Conservation (phyloP, 345 rosid species). For the Lepidium aucheri region DNA sequence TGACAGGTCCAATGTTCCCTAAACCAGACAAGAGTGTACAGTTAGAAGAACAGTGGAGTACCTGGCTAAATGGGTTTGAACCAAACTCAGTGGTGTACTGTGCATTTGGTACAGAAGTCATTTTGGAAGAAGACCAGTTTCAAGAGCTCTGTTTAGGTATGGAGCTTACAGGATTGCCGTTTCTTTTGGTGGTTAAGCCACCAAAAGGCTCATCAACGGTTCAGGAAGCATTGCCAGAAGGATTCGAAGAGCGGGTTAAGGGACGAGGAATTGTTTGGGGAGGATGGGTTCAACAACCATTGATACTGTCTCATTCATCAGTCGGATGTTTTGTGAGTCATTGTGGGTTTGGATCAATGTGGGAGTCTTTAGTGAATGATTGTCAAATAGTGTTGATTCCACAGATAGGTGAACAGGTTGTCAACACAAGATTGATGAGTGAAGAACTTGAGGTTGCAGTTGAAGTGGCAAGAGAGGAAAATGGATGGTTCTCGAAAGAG, state of each 20-base stretch:
- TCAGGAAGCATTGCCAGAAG: slow-evolving; percentile 31
- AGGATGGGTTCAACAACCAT: slow-evolving; percentile 29
- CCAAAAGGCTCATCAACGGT: slow-evolving; percentile 6
- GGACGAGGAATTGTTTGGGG: slow-evolving; percentile 24
- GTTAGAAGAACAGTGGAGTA: slow-evolving; percentile 19
- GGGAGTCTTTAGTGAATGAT: slow-evolving; percentile 29
- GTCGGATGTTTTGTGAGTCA: slow-evolving; percentile 32
- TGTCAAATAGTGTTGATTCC: slow-evolving; percentile 34
- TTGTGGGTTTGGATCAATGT: slow-evolving; percentile 32
- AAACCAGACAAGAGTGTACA: not conserved
- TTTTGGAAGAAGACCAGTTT: slow-evolving; percentile 29
- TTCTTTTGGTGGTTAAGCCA: slow-evolving; percentile 27
- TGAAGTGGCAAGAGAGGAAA: slow-evolving; percentile 28
- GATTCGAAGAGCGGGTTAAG: slow-evolving; percentile 21
- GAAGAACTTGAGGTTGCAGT: slow-evolving; percentile 29
- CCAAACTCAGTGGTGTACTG: slow-evolving; percentile 18
- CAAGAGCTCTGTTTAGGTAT: slow-evolving; percentile 32
- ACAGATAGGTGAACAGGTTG: slow-evolving; percentile 25
- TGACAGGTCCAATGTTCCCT: slow-evolving; percentile 28
- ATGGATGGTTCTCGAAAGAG: slow-evolving; percentile 23
- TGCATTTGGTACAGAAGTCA: slow-evolving; percentile 31
- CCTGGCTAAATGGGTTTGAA: not conserved
- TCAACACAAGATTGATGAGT: slow-evolving; percentile 28
- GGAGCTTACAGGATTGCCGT: slow-evolving; percentile 26
- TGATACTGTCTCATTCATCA: slow-evolving; percentile 18